phyloP scores from a whole-genome alignment of 2,329 filamentous ascomycete species.

The Verticillium tricorpus region DNA sequence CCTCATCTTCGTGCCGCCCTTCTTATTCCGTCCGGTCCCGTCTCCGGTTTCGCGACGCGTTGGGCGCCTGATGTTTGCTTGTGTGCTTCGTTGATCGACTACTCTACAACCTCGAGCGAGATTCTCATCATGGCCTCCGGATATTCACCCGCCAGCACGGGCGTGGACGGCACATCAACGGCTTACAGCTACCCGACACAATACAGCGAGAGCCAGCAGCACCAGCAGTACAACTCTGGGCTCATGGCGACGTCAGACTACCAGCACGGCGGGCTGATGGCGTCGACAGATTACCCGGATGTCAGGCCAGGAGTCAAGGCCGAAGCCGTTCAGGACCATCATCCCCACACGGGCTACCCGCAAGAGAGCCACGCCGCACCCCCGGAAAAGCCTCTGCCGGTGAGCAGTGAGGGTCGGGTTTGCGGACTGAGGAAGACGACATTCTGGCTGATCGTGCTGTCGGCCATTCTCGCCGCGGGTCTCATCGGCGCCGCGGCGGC shows the following conservation, averaged over 20 bases:
- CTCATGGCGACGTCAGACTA: background rate
- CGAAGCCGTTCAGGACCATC: background rate
- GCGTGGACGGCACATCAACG: slow-evolving; percentile 2
- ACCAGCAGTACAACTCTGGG: background rate
- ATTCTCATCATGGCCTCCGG: background rate
- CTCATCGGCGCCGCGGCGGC: slow-evolving; percentile 9
- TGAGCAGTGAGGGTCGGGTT: background rate
- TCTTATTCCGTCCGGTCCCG: background rate
- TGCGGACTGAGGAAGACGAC: slow-evolving; percentile 6
- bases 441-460: slow-evolving; percentile 4
- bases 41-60: background rate
- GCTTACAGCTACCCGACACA: background rate
- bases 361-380: background rate
- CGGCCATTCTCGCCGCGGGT: slow-evolving; percentile 5
- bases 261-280: background rate
- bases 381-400: background rate
- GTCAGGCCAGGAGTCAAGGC: background rate
- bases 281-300: background rate
- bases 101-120: background rate
- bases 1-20: background rate
- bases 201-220: slow-evolving; percentile 3
- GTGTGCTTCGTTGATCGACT: background rate
- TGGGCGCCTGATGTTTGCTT: background rate
- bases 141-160: slow-evolving; percentile 1
- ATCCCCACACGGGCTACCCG: background rate